Evolutionary conservation across 345 rosid genomes (phyloP), one percentile per base, ranked within the genome.

Genomic region (Salix brachista): DNA sequence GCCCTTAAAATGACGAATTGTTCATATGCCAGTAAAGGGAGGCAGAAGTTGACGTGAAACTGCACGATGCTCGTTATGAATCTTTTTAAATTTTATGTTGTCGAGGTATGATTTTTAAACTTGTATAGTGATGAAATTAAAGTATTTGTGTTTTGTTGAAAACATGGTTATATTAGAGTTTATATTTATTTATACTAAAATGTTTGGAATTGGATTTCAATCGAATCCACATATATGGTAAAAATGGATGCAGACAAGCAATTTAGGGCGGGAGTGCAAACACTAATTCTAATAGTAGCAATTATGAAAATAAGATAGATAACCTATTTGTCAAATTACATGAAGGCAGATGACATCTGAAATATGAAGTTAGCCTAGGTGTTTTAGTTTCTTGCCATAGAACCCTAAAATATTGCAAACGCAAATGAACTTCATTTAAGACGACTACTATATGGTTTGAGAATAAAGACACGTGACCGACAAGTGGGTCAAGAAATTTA

Each of bases 391-490:
- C 30, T 70, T 25, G 21, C 73, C 56, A 44, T 70, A 30, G 52
- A 18, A 25, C 8, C 64, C 64, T 58, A 58, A 9, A 25, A 58
- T n/a, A 58, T 58, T 58, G 26, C 28, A 23, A 9, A 23, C 11
- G 9, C 26, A 58, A 23, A 23, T n/a, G 23, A n/a, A 56, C 28
- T 8, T 56, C 0, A 56, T 56, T n/a, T n/a, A 21, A 56, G 9
- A 56, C 23, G 9, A 10, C 28, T 58, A 10, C 28, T 10, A 1
- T 10, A 58, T 25, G 28, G 52, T 64, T 64, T 26, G 21, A 48
- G 62, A 60, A 67, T 81, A 67, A 64, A 71, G 80, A 83, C 85
- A 77, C 77, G 74, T 62, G 80, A 79, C 56, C 62, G 76, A 75
- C 78, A 78, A 75, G 75, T 72, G 78, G 79, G 70, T 70, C 19